Base-by-base conservation (phyloP, 306 rosid species). In the Rosa multiflora region DNA sequence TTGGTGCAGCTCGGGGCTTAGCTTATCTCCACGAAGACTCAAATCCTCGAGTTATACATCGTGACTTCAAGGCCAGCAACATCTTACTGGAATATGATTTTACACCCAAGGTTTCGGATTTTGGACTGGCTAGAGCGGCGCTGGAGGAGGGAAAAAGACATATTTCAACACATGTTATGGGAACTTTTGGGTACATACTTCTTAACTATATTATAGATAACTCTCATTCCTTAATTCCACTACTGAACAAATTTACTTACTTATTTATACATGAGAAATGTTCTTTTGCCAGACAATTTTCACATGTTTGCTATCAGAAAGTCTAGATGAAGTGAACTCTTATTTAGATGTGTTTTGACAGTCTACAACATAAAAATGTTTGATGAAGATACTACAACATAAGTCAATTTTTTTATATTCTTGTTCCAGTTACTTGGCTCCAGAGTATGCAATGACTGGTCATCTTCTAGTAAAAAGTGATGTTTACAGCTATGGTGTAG, bases 371-470 rank as follows among this genome's bases (percentile, higher is more conserved):
- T 55, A 17, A 0, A 52, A 55, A 9, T 23, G 39, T 23, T 61
- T 61, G 67, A 61, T 61, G 14, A 61, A 26, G 37, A 32, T 32
- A 32, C 37, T 2, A 32, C 37, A 37, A 35, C 74, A 21, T 14
- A 75, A 42, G 7, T 58, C 10, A 13, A 47, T 58, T 68, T 6
- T 4, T 62, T 39, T 47, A 78, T 63, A 17, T 64, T 81, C 37
- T 35, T 84, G 82, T 77, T 82, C 63, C 93, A 95, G 99, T 73
- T 95, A 95, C 90, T 80, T 95, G 56, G 99, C 99, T 78, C 99
- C 99, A 1, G 99, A 95, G 77, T 95, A 95, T 70, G 99, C 99
- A 75, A 95, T 95, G 99, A 95, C 99, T 0, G 99, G 99, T 56
- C 98, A 95, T 80, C 94, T 95, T 76, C 91, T 95, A 32, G 99